These are phyloP conservation scores for Sordaria brevicollis DNA, from an alignment of 495 filamentous ascomycete species.

Conservation along the genomic window DNA sequence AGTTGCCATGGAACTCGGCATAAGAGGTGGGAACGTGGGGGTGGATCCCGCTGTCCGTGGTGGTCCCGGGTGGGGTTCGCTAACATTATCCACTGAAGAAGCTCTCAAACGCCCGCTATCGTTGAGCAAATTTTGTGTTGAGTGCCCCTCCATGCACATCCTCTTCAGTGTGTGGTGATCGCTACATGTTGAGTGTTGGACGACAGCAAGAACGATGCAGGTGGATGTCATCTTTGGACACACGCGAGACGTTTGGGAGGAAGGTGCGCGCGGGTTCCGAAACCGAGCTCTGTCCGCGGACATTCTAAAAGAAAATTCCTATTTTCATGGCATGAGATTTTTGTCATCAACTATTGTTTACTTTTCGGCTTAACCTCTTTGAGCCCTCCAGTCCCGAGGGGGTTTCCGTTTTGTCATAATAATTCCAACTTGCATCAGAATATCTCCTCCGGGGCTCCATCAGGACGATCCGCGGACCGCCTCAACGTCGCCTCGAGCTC, in stretches of 20 bases:
- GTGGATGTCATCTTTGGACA: not conserved
- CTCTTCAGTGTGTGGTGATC: not conserved
- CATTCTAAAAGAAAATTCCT: not conserved
- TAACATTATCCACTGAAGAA: not conserved
- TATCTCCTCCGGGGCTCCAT: not conserved
- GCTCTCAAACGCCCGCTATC: not conserved
- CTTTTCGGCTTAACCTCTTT: not conserved
- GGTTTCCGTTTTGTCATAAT: not conserved
- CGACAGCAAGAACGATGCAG: not conserved
- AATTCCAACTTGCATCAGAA: not conserved
- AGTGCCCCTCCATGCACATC: not conserved
- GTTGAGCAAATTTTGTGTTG: constrained; percentile 14
- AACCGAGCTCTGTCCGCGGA: not conserved
- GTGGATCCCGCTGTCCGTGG: not conserved
- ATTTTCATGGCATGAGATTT: not conserved
- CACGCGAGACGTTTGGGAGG: too few relatives aligned
- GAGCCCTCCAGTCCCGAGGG: not conserved
- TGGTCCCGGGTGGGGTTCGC: not conserved
- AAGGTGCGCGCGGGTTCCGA: not conserved
- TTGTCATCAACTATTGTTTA: not conserved
- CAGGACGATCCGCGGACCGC: not conserved
- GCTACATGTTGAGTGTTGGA: not conserved
- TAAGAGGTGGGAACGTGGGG: not conserved
- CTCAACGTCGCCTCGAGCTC: not conserved
- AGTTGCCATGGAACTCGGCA: not conserved